Conservation (phyloP, 2,329 filamentous ascomycete genomes). For the Cordyceps militaris region DNA sequence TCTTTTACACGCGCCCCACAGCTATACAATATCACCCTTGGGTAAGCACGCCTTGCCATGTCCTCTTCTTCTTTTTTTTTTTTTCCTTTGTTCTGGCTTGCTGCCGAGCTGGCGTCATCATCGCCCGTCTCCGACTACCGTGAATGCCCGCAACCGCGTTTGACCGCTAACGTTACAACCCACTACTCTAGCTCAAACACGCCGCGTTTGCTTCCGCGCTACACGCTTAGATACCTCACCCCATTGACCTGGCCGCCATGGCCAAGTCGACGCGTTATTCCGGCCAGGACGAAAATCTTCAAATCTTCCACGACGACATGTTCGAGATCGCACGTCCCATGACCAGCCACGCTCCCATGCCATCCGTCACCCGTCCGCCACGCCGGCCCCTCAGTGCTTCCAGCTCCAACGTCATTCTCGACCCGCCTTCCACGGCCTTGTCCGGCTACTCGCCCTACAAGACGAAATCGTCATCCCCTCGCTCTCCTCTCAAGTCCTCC, state of each 20-base stretch:
- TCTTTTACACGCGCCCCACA: slow-evolving; percentile 1
- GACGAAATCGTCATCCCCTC: slow-evolving; percentile 51
- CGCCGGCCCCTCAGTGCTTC: slow-evolving; percentile 42
- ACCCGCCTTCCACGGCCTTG: slow-evolving; percentile 48
- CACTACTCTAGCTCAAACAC: background rate
- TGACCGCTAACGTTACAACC: slow-evolving; percentile 5
- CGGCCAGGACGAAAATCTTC: slow-evolving; percentile 40
- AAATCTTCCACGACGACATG: slow-evolving; percentile 47
- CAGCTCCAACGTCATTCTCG: slow-evolving; percentile 59
- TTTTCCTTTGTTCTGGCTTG: background rate
- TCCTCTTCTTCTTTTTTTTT: background rate
- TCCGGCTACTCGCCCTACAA: slow-evolving; percentile 65
- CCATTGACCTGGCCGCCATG: slow-evolving; percentile 38
- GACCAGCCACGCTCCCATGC: slow-evolving; percentile 52
- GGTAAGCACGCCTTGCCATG: background rate
- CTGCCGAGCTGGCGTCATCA: background rate
- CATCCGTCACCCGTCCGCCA: slow-evolving; percentile 39
- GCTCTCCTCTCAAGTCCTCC: slow-evolving; percentile 48
- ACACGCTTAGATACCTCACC: slow-evolving; percentile 2
- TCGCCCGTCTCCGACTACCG: background rate
- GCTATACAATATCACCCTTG: background rate
- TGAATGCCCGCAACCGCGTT: slow-evolving; percentile 2
- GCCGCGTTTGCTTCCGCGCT: slow-evolving; percentile 4
- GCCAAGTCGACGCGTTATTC: slow-evolving; percentile 43
- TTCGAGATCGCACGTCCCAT: slow-evolving; percentile 40